Evolutionary conservation across 2,329 filamentous ascomycete genomes (phyloP).

Genomic region (Rosellinia necatrix): DNA sequence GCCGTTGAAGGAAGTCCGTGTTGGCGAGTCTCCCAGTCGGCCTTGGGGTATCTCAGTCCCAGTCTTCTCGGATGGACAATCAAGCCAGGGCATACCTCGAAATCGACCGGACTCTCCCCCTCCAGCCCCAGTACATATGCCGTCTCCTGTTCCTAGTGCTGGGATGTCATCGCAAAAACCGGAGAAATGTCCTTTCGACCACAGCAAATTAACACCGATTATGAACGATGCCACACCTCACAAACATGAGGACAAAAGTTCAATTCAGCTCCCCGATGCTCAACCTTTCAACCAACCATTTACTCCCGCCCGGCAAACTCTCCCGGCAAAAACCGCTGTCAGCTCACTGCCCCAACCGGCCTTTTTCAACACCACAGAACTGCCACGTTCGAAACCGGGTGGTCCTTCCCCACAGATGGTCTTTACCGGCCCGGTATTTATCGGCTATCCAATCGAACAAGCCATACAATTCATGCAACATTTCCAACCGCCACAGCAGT

Average conservation of each 20-base stretch:
- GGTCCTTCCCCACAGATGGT: slow-evolving; percentile 71
- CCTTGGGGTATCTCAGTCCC: slow-evolving; percentile 50
- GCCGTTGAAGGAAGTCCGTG: slow-evolving; percentile 83
- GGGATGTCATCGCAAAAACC: slow-evolving; percentile 35
- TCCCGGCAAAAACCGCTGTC: slow-evolving; percentile 33
- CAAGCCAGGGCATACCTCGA: slow-evolving; percentile 42
- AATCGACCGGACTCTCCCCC: slow-evolving; percentile 59
- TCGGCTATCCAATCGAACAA: slow-evolving; percentile 86
- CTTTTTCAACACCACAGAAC: slow-evolving; percentile 53
- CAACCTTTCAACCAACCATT: slow-evolving; percentile 30
- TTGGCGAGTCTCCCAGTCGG: slow-evolving; percentile 89
- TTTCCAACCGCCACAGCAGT: slow-evolving; percentile 46
- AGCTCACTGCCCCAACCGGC: slow-evolving; percentile 49
- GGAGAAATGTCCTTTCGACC: slow-evolving; percentile 65
- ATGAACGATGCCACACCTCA: slow-evolving; percentile 33
- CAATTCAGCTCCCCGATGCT: slow-evolving; percentile 28
- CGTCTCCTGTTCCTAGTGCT: slow-evolving; percentile 38
- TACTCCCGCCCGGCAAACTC: slow-evolving; percentile 30
- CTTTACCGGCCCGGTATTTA: slow-evolving; percentile 92
- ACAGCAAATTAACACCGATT: slow-evolving; percentile 49
- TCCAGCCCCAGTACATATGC: slow-evolving; percentile 60
- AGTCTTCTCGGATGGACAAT: slow-evolving; percentile 47
- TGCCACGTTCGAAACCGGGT: slow-evolving; percentile 41
- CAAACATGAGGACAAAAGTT: slow-evolving; percentile 36
- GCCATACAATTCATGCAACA: slow-evolving; percentile 76